Base-by-base conservation (phyloP, 2,329 filamentous ascomycete species). In the Geosmithia flava region DNA sequence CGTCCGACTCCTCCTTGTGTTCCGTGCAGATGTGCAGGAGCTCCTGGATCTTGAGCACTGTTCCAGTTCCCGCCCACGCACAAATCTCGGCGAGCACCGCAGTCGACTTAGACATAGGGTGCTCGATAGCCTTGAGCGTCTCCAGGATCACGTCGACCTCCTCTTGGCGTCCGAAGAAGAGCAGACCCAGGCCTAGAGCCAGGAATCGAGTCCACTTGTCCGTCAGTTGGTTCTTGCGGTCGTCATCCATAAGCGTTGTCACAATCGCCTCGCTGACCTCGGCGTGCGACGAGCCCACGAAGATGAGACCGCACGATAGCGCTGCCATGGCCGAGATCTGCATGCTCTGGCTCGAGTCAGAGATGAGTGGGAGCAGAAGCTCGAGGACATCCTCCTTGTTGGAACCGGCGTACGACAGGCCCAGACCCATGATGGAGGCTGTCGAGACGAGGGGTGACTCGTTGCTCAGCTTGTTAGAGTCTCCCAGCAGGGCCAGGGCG, bases 131-230 rank as follows among this genome's bases (percentile, higher is more conserved):
- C 72, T 97, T 98, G 49, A 98, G 76, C 0, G 93, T 95, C 69
- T 98, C 93, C 30, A 97, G 71, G 54, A 97, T 90, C 50, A 97
- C 91, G 59, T 98, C 93, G n/a, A 97, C 93, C 64, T 97, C 91
- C 65, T 98, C 93, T 67, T 98, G 93, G 54, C 88, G 84, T 40
- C 93, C 93, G 58, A 98, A 97, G 76, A 89, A 98, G 27, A 98
- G 75, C 23, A 98, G 76, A 2, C 91, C 93, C 53, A 98, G 76
- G 54, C 93, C 93, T 42, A 98, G 82, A 19, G 87, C 90, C 71
- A 98, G 85, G 70, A 98, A 98, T 17, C 93, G 83, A 30, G 90
- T 93, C 93, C 93, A 98, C 69, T 97, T 98, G 68, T 97, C 88
- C 56, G 94, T 96, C 51, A 98, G 73, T 64, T 95, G 90, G 59